Conservation (phyloP, 2,329 filamentous ascomycete species). For the Fusarium sp. region DNA sequence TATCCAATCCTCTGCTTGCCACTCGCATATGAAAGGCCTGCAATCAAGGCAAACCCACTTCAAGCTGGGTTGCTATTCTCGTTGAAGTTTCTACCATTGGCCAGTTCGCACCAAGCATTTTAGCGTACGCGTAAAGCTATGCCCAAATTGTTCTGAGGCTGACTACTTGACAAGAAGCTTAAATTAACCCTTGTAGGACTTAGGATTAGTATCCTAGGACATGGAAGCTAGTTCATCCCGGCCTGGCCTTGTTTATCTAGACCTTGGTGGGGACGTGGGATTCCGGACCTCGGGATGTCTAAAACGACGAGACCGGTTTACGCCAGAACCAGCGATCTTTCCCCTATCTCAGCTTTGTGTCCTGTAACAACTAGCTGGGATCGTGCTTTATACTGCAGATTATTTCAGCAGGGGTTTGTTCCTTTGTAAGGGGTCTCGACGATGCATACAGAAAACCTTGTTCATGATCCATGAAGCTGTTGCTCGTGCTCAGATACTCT, state of each 20-base stretch:
- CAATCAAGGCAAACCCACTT: not conserved
- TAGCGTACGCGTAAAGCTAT: not conserved
- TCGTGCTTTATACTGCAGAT: not conserved
- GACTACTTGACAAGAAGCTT: not conserved
- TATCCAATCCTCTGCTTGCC: not conserved
- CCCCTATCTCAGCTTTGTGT: no score
- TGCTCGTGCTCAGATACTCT: not conserved
- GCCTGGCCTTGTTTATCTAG: not conserved
- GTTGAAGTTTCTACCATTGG: not conserved
- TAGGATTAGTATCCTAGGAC: not conserved
- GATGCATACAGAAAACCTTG: not conserved
- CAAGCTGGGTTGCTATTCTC: not conserved
- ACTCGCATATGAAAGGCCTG: not conserved
- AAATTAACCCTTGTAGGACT: not conserved
- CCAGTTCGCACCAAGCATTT: not conserved
- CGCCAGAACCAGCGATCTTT: no score
- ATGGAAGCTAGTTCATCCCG: not conserved
- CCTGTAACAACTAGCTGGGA: not conserved
- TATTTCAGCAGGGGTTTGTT: not conserved
- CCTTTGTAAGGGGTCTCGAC: not conserved
- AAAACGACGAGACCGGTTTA: no score
- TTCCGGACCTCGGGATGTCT: no score
- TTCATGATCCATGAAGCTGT: not conserved
- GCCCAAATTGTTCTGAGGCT: not conserved
- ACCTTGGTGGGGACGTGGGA: no score